Percentiles rank a stretch among this genome's conserved stretches.
Evolutionary conservation across 306 rosid species (phyloP).

Genomic region (Inga oerstediana): DNA sequence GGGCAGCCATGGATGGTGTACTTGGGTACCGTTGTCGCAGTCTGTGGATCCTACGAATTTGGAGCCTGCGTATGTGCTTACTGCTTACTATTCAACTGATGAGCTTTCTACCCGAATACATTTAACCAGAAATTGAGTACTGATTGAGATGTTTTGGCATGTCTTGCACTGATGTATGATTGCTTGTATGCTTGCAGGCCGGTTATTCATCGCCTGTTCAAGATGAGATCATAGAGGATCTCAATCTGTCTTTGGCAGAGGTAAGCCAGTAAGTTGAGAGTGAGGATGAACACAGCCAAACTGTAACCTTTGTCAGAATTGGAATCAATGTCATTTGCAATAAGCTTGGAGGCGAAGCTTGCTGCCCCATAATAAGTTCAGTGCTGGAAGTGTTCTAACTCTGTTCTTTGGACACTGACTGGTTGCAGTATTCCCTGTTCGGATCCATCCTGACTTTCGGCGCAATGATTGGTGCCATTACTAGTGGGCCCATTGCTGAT

Average conservation of each 20-base stretch:
- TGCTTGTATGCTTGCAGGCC: slow-evolving; percentile 52
- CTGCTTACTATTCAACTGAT: background rate
- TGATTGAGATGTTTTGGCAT: background rate
- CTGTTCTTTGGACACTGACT: background rate
- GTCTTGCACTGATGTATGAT: slow-evolving; percentile 18
- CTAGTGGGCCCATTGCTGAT: slow-evolving; percentile 83
- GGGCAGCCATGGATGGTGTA: slow-evolving; percentile 89
- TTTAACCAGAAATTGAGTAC: background rate
- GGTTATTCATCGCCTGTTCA: slow-evolving; percentile 95
- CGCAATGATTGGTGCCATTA: slow-evolving; percentile 95
- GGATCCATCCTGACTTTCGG: slow-evolving; percentile 96
- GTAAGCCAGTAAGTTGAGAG: slow-evolving; percentile 41
- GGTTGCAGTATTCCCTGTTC: slow-evolving; percentile 75
- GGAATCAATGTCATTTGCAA: slow-evolving; percentile 1
- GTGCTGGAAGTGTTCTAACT: slow-evolving; percentile 18
- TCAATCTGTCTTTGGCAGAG: slow-evolving; percentile 69
- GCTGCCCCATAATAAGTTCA: background rate
- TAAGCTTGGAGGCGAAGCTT: background rate
- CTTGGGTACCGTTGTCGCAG: slow-evolving; percentile 75
- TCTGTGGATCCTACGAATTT: slow-evolving; percentile 85
- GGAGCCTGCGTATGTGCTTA: slow-evolving; percentile 75
- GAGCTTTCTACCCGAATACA: background rate
- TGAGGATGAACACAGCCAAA: background rate
- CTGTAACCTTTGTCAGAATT: background rate
- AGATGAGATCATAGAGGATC: slow-evolving; percentile 68